Conservation (phyloP, 2,329 filamentous ascomycete species). For the Mycosphaerella sp. region DNA sequence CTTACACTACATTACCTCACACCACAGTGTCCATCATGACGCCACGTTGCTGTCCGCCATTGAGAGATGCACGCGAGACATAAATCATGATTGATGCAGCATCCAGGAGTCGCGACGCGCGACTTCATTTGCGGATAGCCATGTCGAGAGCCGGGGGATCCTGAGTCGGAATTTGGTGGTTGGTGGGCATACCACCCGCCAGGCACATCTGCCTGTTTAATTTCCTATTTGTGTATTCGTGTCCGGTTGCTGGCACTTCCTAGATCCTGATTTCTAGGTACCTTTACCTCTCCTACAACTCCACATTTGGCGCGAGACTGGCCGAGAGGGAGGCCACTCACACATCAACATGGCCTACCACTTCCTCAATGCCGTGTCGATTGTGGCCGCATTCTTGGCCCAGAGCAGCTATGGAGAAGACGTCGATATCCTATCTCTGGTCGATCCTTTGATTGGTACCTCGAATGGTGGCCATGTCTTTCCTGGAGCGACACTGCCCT, state of each 20-base stretch:
- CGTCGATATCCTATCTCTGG: constrained; percentile 20
- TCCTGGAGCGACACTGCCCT: constrained; percentile 42
- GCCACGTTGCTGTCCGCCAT: no score
- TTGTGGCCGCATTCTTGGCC: background rate
- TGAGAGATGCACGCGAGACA: no score
- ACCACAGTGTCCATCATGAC: no score
- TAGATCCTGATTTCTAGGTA: no score
- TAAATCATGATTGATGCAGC: no score
- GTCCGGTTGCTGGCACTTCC: background rate
- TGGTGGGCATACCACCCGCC: background rate
- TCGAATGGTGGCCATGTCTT: constrained; percentile 43
- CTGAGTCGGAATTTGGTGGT: background rate
- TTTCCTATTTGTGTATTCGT: background rate
- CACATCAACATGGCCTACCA: background rate
- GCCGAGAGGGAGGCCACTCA: no score
- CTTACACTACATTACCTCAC: no score
- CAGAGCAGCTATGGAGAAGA: background rate
- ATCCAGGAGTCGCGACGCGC: no score
- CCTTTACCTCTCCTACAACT: no score
- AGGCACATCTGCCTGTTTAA: background rate
- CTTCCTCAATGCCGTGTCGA: background rate
- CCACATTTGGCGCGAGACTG: no score
- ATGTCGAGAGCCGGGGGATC: background rate
- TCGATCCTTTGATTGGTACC: constrained; percentile 43
- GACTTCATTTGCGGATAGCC: background rate